Evolutionary conservation across 768 basidiomycete genomes (phyloP).

Genomic region (Naganishia onofrii): DNA sequence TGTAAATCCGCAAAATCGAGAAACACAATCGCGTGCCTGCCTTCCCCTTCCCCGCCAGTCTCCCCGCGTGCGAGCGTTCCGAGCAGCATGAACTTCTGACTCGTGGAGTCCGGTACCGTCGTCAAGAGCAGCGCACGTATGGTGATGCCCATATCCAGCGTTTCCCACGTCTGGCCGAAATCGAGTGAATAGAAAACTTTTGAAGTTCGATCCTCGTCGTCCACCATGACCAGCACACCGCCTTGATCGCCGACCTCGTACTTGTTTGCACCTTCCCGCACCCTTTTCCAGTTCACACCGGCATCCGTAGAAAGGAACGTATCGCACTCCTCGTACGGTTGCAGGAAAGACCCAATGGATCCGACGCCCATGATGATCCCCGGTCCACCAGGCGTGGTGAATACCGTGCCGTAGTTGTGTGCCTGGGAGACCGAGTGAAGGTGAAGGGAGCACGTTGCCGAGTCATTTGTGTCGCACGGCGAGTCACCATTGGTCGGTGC

Average conservation of each 20-base stretch:
- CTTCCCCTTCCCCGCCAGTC: conserved; percentile 51
- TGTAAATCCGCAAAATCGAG: conserved; percentile 77
- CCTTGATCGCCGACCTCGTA: conserved; percentile 94
- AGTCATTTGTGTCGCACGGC: conserved; percentile 62
- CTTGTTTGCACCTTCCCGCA: conserved; percentile 71
- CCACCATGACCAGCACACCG: conserved; percentile 72
- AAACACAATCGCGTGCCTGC: conserved; percentile 68
- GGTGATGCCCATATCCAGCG: conserved; percentile 66
- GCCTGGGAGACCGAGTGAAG: conserved; percentile 87
- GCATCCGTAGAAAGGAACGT: conserved; percentile 91
- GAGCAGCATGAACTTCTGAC: conserved; percentile 88
- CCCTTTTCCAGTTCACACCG: conserved; percentile 81
- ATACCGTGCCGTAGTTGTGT: conserved; percentile 90
- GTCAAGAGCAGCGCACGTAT: conserved; percentile 74
- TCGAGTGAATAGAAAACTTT: conserved; percentile 74
- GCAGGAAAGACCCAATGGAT: conserved; percentile 67
- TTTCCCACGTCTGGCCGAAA: conserved; percentile 74
- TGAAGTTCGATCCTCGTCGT: conserved; percentile 77
- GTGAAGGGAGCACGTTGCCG: conserved; percentile 70
- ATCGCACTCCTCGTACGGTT: conserved; percentile 78
- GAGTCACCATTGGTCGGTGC: conserved; percentile 64
- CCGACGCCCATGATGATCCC: conserved; percentile 97
- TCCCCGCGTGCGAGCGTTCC: conserved; percentile 70
- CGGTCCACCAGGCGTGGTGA: conserved; percentile 83
- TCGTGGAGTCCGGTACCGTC: conserved; percentile 90